Base-by-base conservation (phyloP, 2,329 filamentous ascomycete genomes). In the Colletotrichum sp. region DNA sequence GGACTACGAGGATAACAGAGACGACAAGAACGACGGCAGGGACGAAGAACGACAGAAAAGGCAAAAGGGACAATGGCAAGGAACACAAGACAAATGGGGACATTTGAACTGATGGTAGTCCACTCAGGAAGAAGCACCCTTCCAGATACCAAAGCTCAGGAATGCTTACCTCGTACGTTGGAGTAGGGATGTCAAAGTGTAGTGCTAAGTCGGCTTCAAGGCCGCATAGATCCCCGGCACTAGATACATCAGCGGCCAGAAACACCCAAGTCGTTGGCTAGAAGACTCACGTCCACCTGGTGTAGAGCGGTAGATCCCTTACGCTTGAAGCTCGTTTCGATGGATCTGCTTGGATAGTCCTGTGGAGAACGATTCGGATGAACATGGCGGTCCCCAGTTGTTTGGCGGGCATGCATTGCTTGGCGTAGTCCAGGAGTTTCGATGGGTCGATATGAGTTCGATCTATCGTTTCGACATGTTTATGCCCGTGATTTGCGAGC, bases 141-240 rank as follows among this genome's bases (percentile, higher is more conserved):
- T n/a, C 8, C 1, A 44, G 16, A n/a, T n/a, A 44, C 0, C 2
- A n/a, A 10, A 44, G 0, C 1, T 10, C 39, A 10, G 18, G 5
- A n/a, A 12, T n/a, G 18, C 18, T 21, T 49, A 49, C 44, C 10
- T 49, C 44, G 3, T 49, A 49, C 13, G 44, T 21, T 0, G 44
- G 44, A 49, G 18, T 49, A 49, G 44, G 44, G 3, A 49, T 4
- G 1, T 49, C 44, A 7, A 49, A 49, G 44, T 49, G 44, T 4
- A 49, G 44, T 21, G 44, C 44, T 7, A 49, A 49, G 10, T 49
- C 44, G 3, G 44, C 44, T 49, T 49, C n/a, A 13, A 49, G 44
- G 9, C 44, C 44, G 6, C 44, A 6, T 7, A 49, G 44, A 21
- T 49, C n/a, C 4, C 44, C 44, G 2, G 44, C 44, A 0, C 44